Evolutionary conservation across 2,329 filamentous ascomycete species (phyloP).

Genomic region (Alternaria dauci): DNA sequence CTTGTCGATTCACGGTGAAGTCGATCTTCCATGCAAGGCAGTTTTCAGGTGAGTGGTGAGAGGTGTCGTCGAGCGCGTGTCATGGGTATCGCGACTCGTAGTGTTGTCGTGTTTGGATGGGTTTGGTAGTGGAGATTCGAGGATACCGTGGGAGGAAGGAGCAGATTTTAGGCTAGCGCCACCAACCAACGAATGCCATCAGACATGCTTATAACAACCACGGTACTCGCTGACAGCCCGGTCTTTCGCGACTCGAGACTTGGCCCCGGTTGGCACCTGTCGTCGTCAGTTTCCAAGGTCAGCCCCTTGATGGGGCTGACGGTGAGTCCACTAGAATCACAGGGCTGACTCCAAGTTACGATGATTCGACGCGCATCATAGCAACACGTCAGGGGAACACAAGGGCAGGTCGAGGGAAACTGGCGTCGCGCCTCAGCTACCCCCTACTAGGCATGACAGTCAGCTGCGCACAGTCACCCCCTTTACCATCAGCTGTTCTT

Average conservation of each 20-base stretch:
- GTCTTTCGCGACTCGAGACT: slow-evolving; percentile 21
- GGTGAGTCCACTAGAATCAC: slow-evolving; percentile 7
- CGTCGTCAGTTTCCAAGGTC: not conserved
- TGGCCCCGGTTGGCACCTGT: slow-evolving; percentile 11
- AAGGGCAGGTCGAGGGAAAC: slow-evolving; percentile 10
- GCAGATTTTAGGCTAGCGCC: slow-evolving; percentile 30
- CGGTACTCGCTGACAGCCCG: slow-evolving; percentile 19
- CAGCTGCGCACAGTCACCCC: slow-evolving; percentile 24
- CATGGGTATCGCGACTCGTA: slow-evolving; percentile 29
- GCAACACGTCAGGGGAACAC: slow-evolving; percentile 18
- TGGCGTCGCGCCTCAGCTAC: slow-evolving; percentile 17
- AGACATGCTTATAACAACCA: slow-evolving; percentile 12
- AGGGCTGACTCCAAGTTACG: slow-evolving; percentile 1
- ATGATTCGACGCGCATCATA: slow-evolving; percentile 5
- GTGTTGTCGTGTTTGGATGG: slow-evolving; percentile 15
- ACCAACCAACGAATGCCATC: slow-evolving; percentile 13
- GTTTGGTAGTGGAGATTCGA: slow-evolving; percentile 34
- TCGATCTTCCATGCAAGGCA: slow-evolving; percentile 45
- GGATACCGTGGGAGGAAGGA: slow-evolving; percentile 30
- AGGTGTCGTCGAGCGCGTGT: slow-evolving; percentile 14
- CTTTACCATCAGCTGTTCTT: slow-evolving; percentile 16
- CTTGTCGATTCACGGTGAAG: slow-evolving; percentile 25
- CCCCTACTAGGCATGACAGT: slow-evolving; percentile 28
- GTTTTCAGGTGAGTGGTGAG: slow-evolving; percentile 9
- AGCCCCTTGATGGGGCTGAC: slow-evolving; percentile 5